phyloP scores from a whole-genome alignment of 192 early-diverging fungal species.

The Spizellomyces sp. region DNA sequence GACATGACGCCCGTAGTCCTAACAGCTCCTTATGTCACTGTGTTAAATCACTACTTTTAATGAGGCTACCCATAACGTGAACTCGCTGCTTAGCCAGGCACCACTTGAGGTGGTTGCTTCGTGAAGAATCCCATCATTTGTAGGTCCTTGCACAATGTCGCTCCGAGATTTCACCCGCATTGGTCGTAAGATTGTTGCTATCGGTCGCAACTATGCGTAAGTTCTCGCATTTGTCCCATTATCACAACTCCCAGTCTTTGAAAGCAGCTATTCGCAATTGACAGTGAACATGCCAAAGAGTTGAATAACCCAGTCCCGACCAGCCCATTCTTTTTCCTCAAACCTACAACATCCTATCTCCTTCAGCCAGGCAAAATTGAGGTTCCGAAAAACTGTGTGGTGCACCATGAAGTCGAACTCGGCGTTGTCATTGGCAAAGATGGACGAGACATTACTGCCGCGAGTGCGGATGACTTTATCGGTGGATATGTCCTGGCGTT shows the following conservation, averaged over 20 bases:
- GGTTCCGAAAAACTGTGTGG: slow-evolving; percentile 57
- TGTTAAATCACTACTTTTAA: too few relatives aligned
- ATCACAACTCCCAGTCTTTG: background rate
- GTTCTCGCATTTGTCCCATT: background rate
- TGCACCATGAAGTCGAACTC: slow-evolving; percentile 72
- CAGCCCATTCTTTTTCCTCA: slow-evolving; percentile 90
- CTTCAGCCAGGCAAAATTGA: slow-evolving; percentile 60
- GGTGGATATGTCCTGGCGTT: slow-evolving; percentile 82
- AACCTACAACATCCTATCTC: slow-evolving; percentile 85
- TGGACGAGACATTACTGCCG: slow-evolving; percentile 71
- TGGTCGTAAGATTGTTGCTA: slow-evolving; percentile 90
- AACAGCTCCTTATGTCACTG: too few relatives aligned
- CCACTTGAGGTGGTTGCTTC: too few relatives aligned
- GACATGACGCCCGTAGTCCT: too few relatives aligned
- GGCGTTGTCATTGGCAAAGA: slow-evolving; percentile 85
- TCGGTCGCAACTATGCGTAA: slow-evolving; percentile 88
- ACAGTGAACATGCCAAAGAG: slow-evolving; percentile 90
- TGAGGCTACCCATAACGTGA: too few relatives aligned
- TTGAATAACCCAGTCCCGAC: slow-evolving; percentile 89
- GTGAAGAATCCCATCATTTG: too few relatives aligned
- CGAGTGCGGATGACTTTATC: slow-evolving; percentile 57
- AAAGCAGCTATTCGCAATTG: background rate
- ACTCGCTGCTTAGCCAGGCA: too few relatives aligned
- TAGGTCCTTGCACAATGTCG: background rate
- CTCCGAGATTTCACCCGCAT: slow-evolving; percentile 30